Evolutionary conservation across 495 filamentous ascomycete genomes (phyloP).

Genomic region (Neurospora discreta): DNA sequence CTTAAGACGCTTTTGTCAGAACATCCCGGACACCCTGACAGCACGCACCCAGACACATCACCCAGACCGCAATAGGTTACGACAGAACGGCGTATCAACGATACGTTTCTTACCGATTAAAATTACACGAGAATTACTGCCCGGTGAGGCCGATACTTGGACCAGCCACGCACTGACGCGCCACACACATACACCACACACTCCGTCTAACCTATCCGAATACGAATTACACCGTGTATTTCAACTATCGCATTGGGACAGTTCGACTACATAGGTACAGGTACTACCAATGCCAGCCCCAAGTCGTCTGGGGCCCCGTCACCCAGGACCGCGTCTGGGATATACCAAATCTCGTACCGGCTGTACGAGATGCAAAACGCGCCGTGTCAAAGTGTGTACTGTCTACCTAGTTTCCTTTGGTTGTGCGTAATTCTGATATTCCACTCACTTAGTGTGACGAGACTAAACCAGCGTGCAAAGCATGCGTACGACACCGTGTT

Average conservation of each 20-base stretch:
- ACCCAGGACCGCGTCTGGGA: constrained; percentile 11
- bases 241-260: not conserved
- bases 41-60: not conserved
- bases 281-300: not conserved
- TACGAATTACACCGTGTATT: not conserved
- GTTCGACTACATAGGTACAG: not conserved
- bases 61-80: not conserved
- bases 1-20: not conserved
- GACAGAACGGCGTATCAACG: not conserved
- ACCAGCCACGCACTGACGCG: not conserved
- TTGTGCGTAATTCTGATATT: not conserved
- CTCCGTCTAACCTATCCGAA: not conserved
- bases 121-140: not conserved
- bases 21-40: not conserved
- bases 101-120: not conserved
- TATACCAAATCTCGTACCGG: constrained; percentile 21
- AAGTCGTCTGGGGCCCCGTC: not conserved
- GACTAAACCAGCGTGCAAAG: constrained; percentile 13
- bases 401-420: too few relatives aligned
- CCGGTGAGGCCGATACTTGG: not conserved
- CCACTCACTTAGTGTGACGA: constrained; percentile 18
- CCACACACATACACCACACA: too few relatives aligned
- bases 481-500: constrained; percentile 20
- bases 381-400: constrained; percentile 19
- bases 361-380: constrained; percentile 19